Evolutionary conservation across 108 stramenopile genomes (phyloP).

Genomic region (Fragilariopsis cylindrus): DNA sequence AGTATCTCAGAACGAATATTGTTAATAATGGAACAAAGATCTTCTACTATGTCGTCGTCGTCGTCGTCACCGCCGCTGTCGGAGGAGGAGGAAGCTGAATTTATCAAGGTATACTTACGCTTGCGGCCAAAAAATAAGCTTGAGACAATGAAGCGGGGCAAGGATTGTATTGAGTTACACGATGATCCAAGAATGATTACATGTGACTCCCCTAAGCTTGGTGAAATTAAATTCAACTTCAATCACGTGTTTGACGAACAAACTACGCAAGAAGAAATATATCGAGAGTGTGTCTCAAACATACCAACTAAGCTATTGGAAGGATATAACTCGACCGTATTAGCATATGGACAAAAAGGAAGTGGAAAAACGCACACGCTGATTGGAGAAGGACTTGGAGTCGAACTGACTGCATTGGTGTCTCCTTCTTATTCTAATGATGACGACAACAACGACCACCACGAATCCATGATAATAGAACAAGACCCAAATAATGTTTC

Average conservation of each 20-base stretch:
- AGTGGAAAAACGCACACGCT: conserved; percentile 53
- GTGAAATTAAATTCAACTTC: conserved; percentile 56
- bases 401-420: conserved; percentile 24
- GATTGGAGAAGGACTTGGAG: conserved; percentile 30
- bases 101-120: conserved; percentile 64
- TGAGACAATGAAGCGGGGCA: conserved; percentile 63
- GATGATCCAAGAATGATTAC: conserved; percentile 43
- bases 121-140: conserved; percentile 74
- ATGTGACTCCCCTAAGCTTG: conserved; percentile 65
- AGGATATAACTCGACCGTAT: conserved; percentile 71
- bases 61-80: not conserved
- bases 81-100: not conserved
- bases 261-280: conserved; percentile 53
- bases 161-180: conserved; percentile 58
- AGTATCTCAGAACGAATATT: too few relatives aligned
- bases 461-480: not conserved
- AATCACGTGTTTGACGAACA: conserved; percentile 58
- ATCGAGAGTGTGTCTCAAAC: conserved; percentile 33
- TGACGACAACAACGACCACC: not conserved
- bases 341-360: conserved; percentile 92
- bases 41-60: not conserved
- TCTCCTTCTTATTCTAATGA: conserved; percentile 1
- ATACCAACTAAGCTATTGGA: conserved; percentile 37
- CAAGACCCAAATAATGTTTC: not conserved
- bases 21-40: too few relatives aligned